Base-by-base conservation (phyloP, 345 rosid species). In the Dipteronia dyeriana region DNA sequence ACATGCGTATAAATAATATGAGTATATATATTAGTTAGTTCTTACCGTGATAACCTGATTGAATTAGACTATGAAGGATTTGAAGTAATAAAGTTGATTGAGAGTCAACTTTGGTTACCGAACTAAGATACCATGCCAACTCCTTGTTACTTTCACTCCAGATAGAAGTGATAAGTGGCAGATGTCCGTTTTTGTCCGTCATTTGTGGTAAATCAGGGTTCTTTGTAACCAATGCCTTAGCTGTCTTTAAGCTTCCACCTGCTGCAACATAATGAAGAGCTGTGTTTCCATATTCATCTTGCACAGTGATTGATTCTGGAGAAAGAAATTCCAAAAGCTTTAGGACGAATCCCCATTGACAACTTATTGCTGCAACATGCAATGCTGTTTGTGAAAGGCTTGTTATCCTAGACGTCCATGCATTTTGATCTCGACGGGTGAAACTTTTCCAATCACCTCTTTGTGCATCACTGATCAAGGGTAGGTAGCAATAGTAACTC, bases 141-240 rank as follows among this genome's bases (percentile, higher is more conserved):
- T 56, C 17, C 10, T 56, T 56, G 1, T n/a, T 34, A 4, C 38
- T 56, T 56, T 5, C 10, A 19, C 9, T 1, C 5, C 1, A 5
- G n/a, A 7, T 56, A 56, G 61, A 56, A 56, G 1, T 5, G 25
- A 20, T 0, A 56, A 56, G 61, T 56, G 61, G 61, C 61, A n/a
- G 3, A 0, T n/a, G 0, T 56, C 61, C 61, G 1, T 0, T 5
- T 0, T 1, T 56, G 61, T 56, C 0, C 10, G 0, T 0, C 10
- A 19, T 6, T 56, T 56, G 61, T 5, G 10, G 61, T 19, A 17
- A 56, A 56, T 7, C 61, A 17, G 10, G 0, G 45, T 41, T 56
- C 61, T n/a, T 56, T 56, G 19, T 8, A 56, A 56, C 25, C 61
- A 56, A n/a, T 56, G 61, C 61, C 25, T 56, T n/a, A 19, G 61